Evolutionary conservation across 768 basidiomycete genomes (phyloP).

Genomic region (Xanthoconium purpureum): DNA sequence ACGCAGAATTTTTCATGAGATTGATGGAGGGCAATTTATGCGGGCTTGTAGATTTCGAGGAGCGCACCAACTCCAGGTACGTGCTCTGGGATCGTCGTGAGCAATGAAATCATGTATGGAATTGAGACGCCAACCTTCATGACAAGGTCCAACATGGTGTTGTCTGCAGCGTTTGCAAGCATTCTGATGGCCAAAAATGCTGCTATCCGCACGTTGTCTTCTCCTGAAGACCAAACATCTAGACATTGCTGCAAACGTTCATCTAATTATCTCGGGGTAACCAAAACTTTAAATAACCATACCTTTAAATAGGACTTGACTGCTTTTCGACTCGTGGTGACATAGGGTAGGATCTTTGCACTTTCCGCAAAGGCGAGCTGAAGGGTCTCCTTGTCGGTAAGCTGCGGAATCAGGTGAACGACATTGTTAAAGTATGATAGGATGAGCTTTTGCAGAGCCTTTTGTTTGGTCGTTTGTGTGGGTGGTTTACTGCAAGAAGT

Average conservation of each 20-base stretch:
- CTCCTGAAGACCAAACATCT: slow-evolving; percentile 76
- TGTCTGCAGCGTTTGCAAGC: slow-evolving; percentile 74
- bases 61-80: slow-evolving; percentile 85
- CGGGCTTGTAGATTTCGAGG: slow-evolving; percentile 78
- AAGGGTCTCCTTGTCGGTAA: slow-evolving; percentile 63
- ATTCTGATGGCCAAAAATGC: slow-evolving; percentile 82
- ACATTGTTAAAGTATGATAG: slow-evolving; percentile 89
- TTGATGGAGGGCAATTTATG: slow-evolving; percentile 90
- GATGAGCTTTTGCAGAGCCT: slow-evolving; percentile 81
- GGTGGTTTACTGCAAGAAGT: slow-evolving; percentile 71
- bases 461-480: slow-evolving; percentile 75
- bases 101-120: neutral
- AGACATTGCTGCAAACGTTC: slow-evolving; percentile 61
- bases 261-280: neutral
- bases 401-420: slow-evolving; percentile 72
- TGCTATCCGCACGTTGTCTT: slow-evolving; percentile 79
- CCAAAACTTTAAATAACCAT: neutral
- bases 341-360: slow-evolving; percentile 85
- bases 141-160: slow-evolving; percentile 77
- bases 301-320: slow-evolving; percentile 89
- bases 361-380: slow-evolving; percentile 79
- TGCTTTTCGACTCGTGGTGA: slow-evolving; percentile 78
- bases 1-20: slow-evolving; percentile 96
- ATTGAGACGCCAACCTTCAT: slow-evolving; percentile 59
- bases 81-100: slow-evolving; percentile 52